Conservation (phyloP, 2,329 filamentous ascomycete species). For the Fusarium globosum region DNA sequence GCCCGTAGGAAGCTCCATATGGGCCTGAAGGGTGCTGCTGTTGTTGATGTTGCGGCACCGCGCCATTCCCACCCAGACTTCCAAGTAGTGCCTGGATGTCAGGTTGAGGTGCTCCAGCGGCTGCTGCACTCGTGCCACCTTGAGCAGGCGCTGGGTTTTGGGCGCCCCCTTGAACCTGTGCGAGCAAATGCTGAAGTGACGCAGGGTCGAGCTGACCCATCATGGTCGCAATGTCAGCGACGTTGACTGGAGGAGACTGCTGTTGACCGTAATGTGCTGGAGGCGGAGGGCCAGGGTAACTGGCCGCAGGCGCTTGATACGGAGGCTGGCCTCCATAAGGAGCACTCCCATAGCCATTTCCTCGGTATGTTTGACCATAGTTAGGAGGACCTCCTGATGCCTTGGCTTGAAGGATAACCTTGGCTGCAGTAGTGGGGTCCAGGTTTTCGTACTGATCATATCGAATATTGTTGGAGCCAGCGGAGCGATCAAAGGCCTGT, state of each 20-base stretch:
- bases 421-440: conserved; percentile 80
- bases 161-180: conserved; percentile 60
- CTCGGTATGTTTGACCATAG: conserved; percentile 48
- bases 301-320: conserved; percentile 45
- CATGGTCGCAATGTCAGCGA: conserved; percentile 69
- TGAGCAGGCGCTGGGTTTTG: conserved; percentile 29
- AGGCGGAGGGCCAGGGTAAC: conserved; percentile 43
- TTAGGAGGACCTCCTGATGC: conserved; percentile 47
- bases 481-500: conserved; percentile 85
- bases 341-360: conserved; percentile 44
- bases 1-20: conserved; percentile 49
- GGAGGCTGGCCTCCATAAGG: conserved; percentile 48
- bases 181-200: conserved; percentile 76
- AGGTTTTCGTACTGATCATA: conserved; percentile 91
- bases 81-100: conserved; percentile 61
- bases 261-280: conserved; percentile 50
- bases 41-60: conserved; percentile 35
- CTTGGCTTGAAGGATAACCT: conserved; percentile 81
- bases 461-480: conserved; percentile 77
- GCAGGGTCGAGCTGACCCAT: conserved; percentile 76
- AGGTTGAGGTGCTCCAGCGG: conserved; percentile 48
- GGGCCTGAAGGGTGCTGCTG: conserved; percentile 16
- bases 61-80: conserved; percentile 49
- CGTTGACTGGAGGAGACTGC: conserved; percentile 42
- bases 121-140: conserved; percentile 34